Evolutionary conservation across 805 yeast genomes (phyloP), one percentile per base, ranked within the genome.

Genomic region (Monosporozyma servazzii): DNA sequence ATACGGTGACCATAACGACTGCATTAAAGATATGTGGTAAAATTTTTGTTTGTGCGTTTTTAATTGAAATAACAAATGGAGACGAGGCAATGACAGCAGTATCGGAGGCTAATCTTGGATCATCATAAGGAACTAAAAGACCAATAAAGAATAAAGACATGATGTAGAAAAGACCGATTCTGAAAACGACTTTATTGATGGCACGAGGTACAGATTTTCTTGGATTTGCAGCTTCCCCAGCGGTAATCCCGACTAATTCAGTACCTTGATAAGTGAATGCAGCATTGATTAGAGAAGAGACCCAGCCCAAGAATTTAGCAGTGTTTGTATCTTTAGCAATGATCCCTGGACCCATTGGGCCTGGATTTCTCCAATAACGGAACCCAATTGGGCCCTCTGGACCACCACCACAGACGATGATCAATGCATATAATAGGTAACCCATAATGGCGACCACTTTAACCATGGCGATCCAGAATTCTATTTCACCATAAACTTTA

Each of bases 1-100:
- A 72, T 52, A 84, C 77, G 10, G 90, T 81, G 40, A 76, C 59
- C 56, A 84, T 65, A 52, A 85, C 81, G 45, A 84, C 81, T 15
- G 85, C 90, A 64, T 85, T 85, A 68, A 85, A 81, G 52, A 85
- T 80, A 60, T 79, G 75, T 47, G 89, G 88, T 54, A 85, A 70
- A 2, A 81, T 77, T 53, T 71, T 73, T 21, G 89, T 84, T 39
- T 88, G 88, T 2, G 84, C 78, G 64, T 80, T 81, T 54, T 72
- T 62, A 65, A 83, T 81, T 42, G 88, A 83, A 60, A 83, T 76
- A 54, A 82, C 77, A 60, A 81, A 83, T 17, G 88, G 88, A 25
- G 88, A 83, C 11, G 82, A 69, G 0, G 83, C 72, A 52, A 74
- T 73, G 53, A 70, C 72, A 1, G 73, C 65, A 7, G 62, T 58